Conservation (phyloP, 1,284 basidiomycete genomes). For the Melampsora abietis-canadensis region DNA sequence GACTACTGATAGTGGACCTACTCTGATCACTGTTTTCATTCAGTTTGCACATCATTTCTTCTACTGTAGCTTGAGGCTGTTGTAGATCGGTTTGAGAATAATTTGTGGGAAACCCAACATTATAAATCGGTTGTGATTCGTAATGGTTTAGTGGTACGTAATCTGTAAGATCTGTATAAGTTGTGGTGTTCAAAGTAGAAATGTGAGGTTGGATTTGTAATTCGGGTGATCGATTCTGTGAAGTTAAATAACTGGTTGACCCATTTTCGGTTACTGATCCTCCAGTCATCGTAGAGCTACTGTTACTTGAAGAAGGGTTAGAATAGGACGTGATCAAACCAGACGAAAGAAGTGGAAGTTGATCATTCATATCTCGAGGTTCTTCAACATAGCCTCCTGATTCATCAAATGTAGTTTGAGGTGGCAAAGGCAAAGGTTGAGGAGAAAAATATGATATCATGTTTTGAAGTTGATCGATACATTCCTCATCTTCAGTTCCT, state of each 20-base stretch:
- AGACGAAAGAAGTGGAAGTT: background rate
- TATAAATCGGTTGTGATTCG: background rate
- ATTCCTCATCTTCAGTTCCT: conserved; percentile 11
- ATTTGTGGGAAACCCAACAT: background rate
- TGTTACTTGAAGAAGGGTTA: background rate
- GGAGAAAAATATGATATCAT: background rate
- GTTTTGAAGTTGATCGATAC: conserved; percentile 9
- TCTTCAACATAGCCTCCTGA: background rate
- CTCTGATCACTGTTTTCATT: conserved; percentile 1
- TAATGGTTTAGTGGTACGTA: background rate
- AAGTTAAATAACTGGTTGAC: background rate
- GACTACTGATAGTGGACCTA: background rate
- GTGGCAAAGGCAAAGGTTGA: background rate
- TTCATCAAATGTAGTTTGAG: background rate
- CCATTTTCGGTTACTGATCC: background rate
- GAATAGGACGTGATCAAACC: background rate
- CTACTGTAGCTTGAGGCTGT: background rate
- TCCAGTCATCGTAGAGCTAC: conserved; percentile 4
- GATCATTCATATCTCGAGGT: background rate
- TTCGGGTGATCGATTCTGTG: background rate
- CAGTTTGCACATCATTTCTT: background rate
- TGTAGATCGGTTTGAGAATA: background rate
- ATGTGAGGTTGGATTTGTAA: background rate
- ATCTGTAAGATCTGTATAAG: background rate
- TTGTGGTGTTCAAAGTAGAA: background rate